A percentile compares a stretch with the other conserved stretches of the same genome.
Conservation (phyloP, 1,284 basidiomycete genomes). For the Trametes sp. region DNA sequence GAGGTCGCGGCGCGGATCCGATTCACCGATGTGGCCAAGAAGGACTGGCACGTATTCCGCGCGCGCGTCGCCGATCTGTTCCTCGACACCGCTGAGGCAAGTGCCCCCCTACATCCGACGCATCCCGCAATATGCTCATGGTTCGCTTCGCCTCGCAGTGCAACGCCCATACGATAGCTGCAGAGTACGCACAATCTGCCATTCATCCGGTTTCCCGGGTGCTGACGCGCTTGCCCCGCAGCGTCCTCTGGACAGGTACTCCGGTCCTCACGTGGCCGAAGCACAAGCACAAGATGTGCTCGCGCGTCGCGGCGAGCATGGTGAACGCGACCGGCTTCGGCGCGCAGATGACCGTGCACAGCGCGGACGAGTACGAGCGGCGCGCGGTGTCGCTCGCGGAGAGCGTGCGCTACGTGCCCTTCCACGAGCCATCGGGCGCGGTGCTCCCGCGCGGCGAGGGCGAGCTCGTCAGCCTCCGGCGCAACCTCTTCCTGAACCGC, state of each 20-base stretch:
- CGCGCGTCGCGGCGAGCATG: conserved; percentile 65
- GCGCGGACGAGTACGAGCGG: conserved; percentile 58
- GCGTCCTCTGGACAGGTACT: conserved; percentile 67
- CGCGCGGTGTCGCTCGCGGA: conserved; percentile 58
- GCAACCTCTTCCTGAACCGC: conserved; percentile 56
- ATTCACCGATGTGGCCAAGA: conserved; percentile 64
- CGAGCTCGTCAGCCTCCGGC: conserved; percentile 53
- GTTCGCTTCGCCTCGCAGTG: conserved; percentile 52
- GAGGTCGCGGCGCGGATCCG: conserved; percentile 60
- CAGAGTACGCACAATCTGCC: conserved; percentile 53
- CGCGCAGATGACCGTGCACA: conserved; percentile 58
- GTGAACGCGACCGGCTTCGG: conserved; percentile 64
- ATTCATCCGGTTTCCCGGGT: background rate
- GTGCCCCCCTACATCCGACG: conserved; percentile 14
- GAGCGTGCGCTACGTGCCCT: conserved; percentile 44
- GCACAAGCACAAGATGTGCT: conserved; percentile 66
- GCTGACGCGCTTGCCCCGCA: conserved; percentile 26
- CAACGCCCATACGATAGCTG: conserved; percentile 69
- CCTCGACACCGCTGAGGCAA: conserved; percentile 67
- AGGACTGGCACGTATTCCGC: conserved; percentile 62
- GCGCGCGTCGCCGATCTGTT: conserved; percentile 65
- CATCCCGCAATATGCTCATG: background rate
- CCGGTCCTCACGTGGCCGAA: conserved; percentile 67
- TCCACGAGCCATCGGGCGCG: conserved; percentile 30
- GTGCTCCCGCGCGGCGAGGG: conserved; percentile 39